Percentiles rank a stretch among this genome's conserved stretches.
phyloP scores from a whole-genome alignment of 257 asterid genomes.

The Cruciata laevipes region DNA sequence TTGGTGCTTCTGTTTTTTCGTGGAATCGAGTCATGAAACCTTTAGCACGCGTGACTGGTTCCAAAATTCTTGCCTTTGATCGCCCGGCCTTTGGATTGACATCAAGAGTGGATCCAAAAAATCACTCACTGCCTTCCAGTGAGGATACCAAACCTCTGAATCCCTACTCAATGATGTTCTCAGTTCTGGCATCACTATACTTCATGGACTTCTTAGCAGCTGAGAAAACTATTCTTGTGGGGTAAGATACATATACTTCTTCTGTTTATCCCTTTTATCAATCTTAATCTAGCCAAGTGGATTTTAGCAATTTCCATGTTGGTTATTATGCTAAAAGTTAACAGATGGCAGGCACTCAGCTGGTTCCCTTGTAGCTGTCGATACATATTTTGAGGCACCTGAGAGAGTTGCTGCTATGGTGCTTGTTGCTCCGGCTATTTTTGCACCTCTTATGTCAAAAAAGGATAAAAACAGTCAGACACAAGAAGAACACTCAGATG shows the following conservation, averaged over 20 bases:
- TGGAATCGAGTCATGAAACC: constrained; percentile 83
- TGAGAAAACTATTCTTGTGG: constrained; percentile 75
- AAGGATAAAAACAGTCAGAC: constrained; percentile 30
- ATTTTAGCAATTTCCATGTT: constrained; percentile 1
- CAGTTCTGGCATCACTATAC: constrained; percentile 65
- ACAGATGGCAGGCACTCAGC: constrained; percentile 82
- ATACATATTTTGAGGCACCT: constrained; percentile 87
- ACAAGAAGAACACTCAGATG: constrained; percentile 31
- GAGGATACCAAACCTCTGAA: constrained; percentile 51
- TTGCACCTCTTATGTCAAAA: constrained; percentile 48
- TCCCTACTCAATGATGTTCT: constrained; percentile 68
- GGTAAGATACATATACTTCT: constrained; percentile 45
- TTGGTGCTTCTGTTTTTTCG: constrained; percentile 87
- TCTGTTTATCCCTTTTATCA: neutral
- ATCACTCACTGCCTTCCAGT: constrained; percentile 25
- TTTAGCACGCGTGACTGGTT: constrained; percentile 42
- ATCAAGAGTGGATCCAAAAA: constrained; percentile 42
- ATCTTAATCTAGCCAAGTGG: too few relatives aligned
- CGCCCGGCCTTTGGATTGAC: constrained; percentile 98
- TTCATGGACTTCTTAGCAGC: constrained; percentile 70
- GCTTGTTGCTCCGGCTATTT: constrained; percentile 87
- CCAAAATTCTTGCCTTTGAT: constrained; percentile 88
- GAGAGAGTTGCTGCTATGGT: constrained; percentile 87
- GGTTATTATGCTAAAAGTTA: constrained; percentile 12
- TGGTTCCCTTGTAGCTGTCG: constrained; percentile 85